phyloP scores from a whole-genome alignment of 2,329 filamentous ascomycete genomes.

The Xylaria sp. region DNA sequence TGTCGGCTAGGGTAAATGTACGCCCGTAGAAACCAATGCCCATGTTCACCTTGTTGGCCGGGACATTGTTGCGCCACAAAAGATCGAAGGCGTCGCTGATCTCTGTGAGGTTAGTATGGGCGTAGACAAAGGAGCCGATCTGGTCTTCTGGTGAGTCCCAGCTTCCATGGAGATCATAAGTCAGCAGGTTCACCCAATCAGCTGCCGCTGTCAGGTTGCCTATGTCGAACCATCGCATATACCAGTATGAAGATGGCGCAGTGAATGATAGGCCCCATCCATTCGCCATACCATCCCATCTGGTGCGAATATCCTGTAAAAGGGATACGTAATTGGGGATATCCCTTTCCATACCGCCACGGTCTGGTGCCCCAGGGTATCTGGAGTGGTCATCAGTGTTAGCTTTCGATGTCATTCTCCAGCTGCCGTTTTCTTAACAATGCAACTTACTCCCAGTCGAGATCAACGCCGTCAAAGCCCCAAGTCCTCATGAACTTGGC shows the following conservation, averaged over 20 bases:
- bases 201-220: not conserved
- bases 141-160: conserved; percentile 48
- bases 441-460: conserved; percentile 35
- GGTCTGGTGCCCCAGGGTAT: conserved; percentile 22
- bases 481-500: conserved; percentile 28
- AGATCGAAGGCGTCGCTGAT: conserved; percentile 54
- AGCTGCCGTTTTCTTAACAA: not conserved
- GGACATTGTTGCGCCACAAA: conserved; percentile 55
- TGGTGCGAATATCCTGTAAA: conserved; percentile 11
- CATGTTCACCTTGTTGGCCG: conserved; percentile 53
- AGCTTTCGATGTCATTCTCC: not conserved
- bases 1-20: conserved; percentile 35
- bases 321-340: conserved; percentile 19
- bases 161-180: conserved; percentile 54
- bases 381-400: not conserved
- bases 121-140: conserved; percentile 47
- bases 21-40: conserved; percentile 49
- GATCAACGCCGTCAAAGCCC: conserved; percentile 34
- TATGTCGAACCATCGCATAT: conserved; percentile 27
- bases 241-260: conserved; percentile 27
- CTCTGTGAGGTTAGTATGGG: conserved; percentile 57
- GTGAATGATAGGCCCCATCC: conserved; percentile 23
- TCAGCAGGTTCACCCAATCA: conserved; percentile 52
- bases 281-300: conserved; percentile 21
- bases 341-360: conserved; percentile 17